Evolutionary conservation across 768 basidiomycete genomes (phyloP), one percentile per base, ranked within the genome.

Genomic region (Pleurotus tuoliensis): DNA sequence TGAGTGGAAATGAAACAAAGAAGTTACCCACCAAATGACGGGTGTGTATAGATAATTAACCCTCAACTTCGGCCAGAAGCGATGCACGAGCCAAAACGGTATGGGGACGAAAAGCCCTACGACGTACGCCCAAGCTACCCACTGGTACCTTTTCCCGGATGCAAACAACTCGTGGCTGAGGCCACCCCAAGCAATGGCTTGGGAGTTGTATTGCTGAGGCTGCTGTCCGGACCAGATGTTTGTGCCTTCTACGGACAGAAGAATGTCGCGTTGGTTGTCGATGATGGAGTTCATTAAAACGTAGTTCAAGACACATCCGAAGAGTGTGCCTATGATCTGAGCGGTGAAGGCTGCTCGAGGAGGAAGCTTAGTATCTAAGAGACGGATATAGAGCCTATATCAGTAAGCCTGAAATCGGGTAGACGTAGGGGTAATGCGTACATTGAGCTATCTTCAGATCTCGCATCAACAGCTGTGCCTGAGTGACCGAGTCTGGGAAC

Each of bases 281-380:
- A 87, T 75, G 57, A 87, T 81, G 1, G 76, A 75, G 59, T 81
- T 83, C 83, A 84, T 84, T 51, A 87, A 62, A 44, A 84, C 78
- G 53, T 76, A 81, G 63, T 78, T 80, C 47, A 80, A 63, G 52
- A 79, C 60, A 38, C 75, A 69, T 6, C 79, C 80, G 53, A 82
- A 66, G 27, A 82, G 59, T 4, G 81, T 81, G 22, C 81, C 81
- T 39, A 75, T 57, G 12, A 76, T 68, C 58, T 82, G 80, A 7
- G 75, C 80, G n/a, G 73, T 73, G 62, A 80, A 81, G 0, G 80
- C 74, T 5, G 74, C 74, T 34, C 78, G 73, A 40, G 79, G 79
- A 4, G 79, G 76, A 37, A 81, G 64, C 63, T 82, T 81, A 9
- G 73, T 74, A 59, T 80, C 72, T 77, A 48, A 37, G 20, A 54